These are phyloP conservation scores for Pseudomicrostroma phylloplanum DNA, from an alignment of 1,284 basidiomycete species.

Conservation along the genomic window DNA sequence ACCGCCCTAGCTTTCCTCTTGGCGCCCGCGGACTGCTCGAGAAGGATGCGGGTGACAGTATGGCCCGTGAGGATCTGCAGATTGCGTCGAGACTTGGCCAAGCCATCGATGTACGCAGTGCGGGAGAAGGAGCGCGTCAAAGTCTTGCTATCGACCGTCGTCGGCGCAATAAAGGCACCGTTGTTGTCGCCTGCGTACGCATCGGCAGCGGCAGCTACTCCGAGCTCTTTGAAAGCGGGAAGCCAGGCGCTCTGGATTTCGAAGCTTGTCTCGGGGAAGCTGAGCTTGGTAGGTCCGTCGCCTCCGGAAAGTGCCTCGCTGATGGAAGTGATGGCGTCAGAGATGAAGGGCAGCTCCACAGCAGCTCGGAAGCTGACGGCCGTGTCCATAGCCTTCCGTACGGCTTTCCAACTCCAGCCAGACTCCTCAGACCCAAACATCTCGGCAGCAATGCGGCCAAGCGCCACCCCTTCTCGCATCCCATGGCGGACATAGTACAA, in stretches of 20 bases:
- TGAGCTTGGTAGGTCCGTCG: slow-evolving; percentile 54
- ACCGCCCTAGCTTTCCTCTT: slow-evolving; percentile 59
- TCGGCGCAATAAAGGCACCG: slow-evolving; percentile 61
- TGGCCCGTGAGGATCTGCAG: slow-evolving; percentile 60
- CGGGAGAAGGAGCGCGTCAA: slow-evolving; percentile 65
- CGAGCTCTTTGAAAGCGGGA: slow-evolving; percentile 38
- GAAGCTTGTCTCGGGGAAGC: slow-evolving; percentile 29
- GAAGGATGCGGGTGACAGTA: slow-evolving; percentile 63
- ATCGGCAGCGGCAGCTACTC: slow-evolving; percentile 54
- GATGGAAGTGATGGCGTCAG: slow-evolving; percentile 22
- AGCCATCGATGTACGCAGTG: slow-evolving; percentile 64
- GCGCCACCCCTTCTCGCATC: slow-evolving; percentile 26
- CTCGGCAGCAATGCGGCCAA: slow-evolving; percentile 27
- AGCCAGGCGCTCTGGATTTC: slow-evolving; percentile 30
- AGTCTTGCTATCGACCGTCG: slow-evolving; percentile 62
- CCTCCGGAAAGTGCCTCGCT: slow-evolving; percentile 54
- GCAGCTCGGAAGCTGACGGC: slow-evolving; percentile 47
- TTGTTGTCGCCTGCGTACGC: slow-evolving; percentile 57
- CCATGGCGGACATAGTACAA: slow-evolving; percentile 38
- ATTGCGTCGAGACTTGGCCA: slow-evolving; percentile 60
- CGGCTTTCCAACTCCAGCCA: slow-evolving; percentile 30
- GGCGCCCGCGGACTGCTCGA: no score
- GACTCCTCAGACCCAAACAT: slow-evolving; percentile 20
- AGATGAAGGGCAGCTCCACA: slow-evolving; percentile 4
- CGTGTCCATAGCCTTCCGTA: slow-evolving; percentile 55